phyloP scores from a whole-genome alignment of 345 rosid genomes.

The Viola odorata region DNA sequence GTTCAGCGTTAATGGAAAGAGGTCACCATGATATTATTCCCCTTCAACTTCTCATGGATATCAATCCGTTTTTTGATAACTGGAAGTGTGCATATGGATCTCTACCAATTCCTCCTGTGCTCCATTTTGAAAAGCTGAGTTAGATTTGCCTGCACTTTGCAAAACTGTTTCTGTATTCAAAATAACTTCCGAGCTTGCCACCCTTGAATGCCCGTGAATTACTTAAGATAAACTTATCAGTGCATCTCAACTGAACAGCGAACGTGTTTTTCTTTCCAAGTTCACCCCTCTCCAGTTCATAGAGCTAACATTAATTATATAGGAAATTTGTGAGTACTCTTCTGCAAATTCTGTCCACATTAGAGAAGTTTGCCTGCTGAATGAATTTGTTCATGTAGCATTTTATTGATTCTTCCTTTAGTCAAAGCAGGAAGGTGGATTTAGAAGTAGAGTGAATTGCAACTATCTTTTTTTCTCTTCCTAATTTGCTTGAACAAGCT shows the following conservation, averaged over 20 bases:
- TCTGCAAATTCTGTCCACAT: slow-evolving; percentile 10
- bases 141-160: slow-evolving; percentile 11
- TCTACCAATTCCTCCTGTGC: slow-evolving; percentile 7
- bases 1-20: slow-evolving; percentile 29
- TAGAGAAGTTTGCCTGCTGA: slow-evolving; percentile 21
- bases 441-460: no score
- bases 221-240: slow-evolving; percentile 17
- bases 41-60: slow-evolving; percentile 23
- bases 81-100: slow-evolving; percentile 17
- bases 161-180: slow-evolving; percentile 26
- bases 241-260: slow-evolving; percentile 23
- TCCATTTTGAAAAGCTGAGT: slow-evolving; percentile 25
- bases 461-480: no score
- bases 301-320: slow-evolving; percentile 29
- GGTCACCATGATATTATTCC: slow-evolving; percentile 21
- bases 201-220: slow-evolving; percentile 19
- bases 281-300: slow-evolving; percentile 17
- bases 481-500: no score
- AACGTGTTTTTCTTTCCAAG: slow-evolving; percentile 21
- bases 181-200: slow-evolving; percentile 22
- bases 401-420: neutral
- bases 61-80: slow-evolving; percentile 26
- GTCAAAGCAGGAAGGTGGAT: neutral
- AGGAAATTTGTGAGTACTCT: slow-evolving; percentile 17
- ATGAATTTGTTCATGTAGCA: slow-evolving; percentile 23